A percentile compares a stretch with the other conserved stretches of the same genome.
Conservation (phyloP, 176 grass and related monocot species). For the Puccinellia tenuiflora region DNA sequence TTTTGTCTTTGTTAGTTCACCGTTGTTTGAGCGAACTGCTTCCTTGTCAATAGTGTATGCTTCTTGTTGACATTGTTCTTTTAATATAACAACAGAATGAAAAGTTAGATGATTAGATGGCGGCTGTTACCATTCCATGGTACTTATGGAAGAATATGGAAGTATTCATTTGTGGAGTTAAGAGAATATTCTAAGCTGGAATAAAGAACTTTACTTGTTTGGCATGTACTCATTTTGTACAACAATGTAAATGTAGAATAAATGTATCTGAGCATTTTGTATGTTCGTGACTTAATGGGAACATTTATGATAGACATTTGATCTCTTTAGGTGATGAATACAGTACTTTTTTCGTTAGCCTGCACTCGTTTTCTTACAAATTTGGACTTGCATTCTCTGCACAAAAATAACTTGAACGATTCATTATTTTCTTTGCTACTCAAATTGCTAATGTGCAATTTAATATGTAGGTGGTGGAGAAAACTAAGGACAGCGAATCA, state of each 20-base stretch:
- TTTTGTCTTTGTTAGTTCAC: neutral
- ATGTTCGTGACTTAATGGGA: neutral
- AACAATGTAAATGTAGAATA: conserved; percentile 9
- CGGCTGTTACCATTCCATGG: neutral
- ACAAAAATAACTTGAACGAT: conserved; percentile 12
- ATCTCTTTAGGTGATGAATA: conserved; percentile 19
- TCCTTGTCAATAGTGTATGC: neutral
- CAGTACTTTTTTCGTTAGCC: neutral
- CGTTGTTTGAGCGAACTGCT: neutral
- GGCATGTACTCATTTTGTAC: conserved; percentile 4
- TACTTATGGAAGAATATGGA: neutral
- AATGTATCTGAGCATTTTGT: neutral
- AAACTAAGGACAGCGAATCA: conserved; percentile 68
- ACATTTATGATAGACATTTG: neutral
- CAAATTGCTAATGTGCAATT: conserved; percentile 14
- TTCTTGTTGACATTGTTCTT: neutral
- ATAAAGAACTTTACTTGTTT: neutral
- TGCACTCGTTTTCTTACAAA: neutral
- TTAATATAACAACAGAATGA: neutral
- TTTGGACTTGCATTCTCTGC: neutral
- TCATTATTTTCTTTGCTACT: neutral
- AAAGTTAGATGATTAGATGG: neutral
- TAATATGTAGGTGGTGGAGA: conserved; percentile 76
- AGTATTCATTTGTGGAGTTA: conserved; percentile 4
- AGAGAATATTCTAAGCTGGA: neutral